Evolutionary conservation across 2,329 filamentous ascomycete genomes (phyloP).

Genomic region (Elsinoe arachidis): DNA sequence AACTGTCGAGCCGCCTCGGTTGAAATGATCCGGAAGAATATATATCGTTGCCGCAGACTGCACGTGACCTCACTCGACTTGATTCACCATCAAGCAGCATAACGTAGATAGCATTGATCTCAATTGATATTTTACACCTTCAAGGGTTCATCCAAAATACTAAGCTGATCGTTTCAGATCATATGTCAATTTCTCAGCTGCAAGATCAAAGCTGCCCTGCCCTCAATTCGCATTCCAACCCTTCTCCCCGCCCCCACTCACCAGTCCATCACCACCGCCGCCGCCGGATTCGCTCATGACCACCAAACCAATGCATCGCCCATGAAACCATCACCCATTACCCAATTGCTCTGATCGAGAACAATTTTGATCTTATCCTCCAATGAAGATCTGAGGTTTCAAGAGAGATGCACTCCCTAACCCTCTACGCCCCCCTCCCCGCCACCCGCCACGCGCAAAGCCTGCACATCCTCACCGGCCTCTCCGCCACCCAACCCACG

Average conservation of each 20-base stretch:
- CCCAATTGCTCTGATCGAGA: background rate
- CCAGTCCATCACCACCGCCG: background rate
- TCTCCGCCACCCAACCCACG: constrained; percentile 53
- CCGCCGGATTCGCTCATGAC: too few species aligned
- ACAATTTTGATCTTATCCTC: too few species aligned
- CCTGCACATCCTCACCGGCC: constrained; percentile 52
- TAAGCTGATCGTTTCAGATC: background rate
- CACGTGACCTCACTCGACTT: background rate
- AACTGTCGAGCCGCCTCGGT: background rate
- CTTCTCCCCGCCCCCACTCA: background rate
- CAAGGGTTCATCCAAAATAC: background rate
- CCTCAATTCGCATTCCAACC: background rate
- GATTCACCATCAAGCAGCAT: background rate
- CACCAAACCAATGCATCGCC: background rate
- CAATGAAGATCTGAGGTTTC: too few species aligned
- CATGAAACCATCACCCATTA: background rate
- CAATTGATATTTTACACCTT: background rate
- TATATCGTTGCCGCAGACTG: background rate
- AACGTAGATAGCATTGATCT: background rate
- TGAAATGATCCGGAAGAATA: background rate
- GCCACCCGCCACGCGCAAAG: constrained; percentile 50
- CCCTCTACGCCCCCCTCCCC: constrained; percentile 53
- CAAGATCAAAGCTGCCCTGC: too few species aligned
- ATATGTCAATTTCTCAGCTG: background rate
- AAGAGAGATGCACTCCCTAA: constrained; percentile 50